Evolutionary conservation across 345 rosid genomes (phyloP), one percentile per base, ranked within the genome.

Genomic region (Luvunga scandens): DNA sequence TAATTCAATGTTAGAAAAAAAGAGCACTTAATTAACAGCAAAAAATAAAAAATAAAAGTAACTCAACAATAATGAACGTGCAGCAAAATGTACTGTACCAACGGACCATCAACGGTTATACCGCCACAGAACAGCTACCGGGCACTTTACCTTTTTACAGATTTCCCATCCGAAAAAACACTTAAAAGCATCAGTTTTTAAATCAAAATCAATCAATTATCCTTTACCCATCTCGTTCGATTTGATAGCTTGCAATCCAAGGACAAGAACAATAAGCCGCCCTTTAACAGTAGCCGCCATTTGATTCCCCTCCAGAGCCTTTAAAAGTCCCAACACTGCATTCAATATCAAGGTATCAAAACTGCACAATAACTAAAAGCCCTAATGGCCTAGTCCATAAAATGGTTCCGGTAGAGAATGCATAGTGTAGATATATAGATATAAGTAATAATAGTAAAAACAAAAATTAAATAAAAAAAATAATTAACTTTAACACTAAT

Each of bases 231-330:
- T 30, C 55, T 28, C 36, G 67, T 14, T 42, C 56, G 81, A 78
- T 69, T 73, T 63, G 84, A 82, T 57, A 24, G 66, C 50, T 45
- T 45, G 5, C 50, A 42, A 42, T 42, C 16, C 16, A 45, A 12
- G 16, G 12, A 42, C 50, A 3, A 42, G 50, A 12, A 45, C 50
- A 45, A 53, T 73, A 24, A 71, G 73, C 81, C 75, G 76, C 72
- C 76, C 67, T 70, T 68, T 50, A 39, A 38, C 62, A 73, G 64
- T 27, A 31, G 79, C 85, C 82, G 85, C 73, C 82, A 78, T 59
- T 71, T 62, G 27, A 13, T 27, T 25, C 65, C 25, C 30, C 66
- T n/a, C 34, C 73, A 8, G 39, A 65, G 36, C 22, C 69, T 65
- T 22, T 3, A 13, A 45, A 25, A 73, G 27, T 2, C 5, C 18